Base-by-base conservation (phyloP, 2,329 filamentous ascomycete species). In the Seiridium cupressi region DNA sequence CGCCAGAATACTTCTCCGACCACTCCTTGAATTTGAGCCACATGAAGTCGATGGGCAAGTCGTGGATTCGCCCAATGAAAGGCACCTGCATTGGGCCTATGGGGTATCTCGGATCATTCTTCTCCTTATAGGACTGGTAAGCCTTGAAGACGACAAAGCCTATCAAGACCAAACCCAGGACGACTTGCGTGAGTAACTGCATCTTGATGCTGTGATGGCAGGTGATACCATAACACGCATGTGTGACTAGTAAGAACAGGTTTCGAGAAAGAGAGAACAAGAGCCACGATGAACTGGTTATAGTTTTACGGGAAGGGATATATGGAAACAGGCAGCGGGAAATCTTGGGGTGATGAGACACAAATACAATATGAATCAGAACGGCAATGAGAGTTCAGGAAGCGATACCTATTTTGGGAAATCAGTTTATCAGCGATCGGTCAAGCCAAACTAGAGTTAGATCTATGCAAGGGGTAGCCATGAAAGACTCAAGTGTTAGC, bases 1-100 rank as follows among this genome's bases (percentile, higher is more conserved):
- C 58, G 6, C 67, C 68, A 36, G 68, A 69, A 49, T 75, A 71
- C 51, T 65, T 58, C 31, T 72, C 69, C 0, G 67, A 69, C 73
- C 73, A 76, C 55, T 75, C 73, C 57, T 76, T 72, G 67, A 84
- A 82, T 73, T 84, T 84, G 63, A 83, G 66, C 82, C 82, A 85
- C 77, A 79, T 80, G 66, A 72, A 76, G 44, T 79, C 63, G 64
- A 80, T 79, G 2, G 79, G 79, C 9, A 81, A 69, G 60, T 82
- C 79, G 62, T 81, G 79, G 58, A 81, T 72, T 2, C 73, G 70
- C 10, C 73, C 73, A n/a, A 76, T 55, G 55, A 70, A 75, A 1
- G 73, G 73, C 18, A 74, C 51, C 44, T 72, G 68, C 10, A 63
- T 69, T 42, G 73, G 73, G 0, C 73, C 73, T 2, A 73, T 73